Base-by-base conservation (phyloP, 108 stramenopile species). In the Fragilariopsis cylindrus region DNA sequence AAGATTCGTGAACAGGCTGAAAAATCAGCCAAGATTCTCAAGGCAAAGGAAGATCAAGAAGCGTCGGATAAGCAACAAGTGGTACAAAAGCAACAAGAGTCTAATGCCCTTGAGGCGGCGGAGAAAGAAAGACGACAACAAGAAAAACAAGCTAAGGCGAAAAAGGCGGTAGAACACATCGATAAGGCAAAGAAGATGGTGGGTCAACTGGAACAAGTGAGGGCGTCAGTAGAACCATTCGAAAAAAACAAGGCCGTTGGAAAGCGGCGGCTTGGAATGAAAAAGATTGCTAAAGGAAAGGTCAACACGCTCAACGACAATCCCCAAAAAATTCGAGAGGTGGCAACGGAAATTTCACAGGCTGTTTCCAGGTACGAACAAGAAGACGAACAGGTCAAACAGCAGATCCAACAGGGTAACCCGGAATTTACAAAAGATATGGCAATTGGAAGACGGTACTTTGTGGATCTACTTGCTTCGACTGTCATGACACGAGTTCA, bases 291-390 rank as follows among this genome's bases (percentile, higher is more conserved):
- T 19, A 80, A 85, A 48, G 94, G 94, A 46, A 87, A 87, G 65
- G 80, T 96, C 68, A 96, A 96, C 64, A 96, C 94, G 6, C 65
- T 96, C 30, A 79, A 75, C 73, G 89, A 90, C 65, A 87, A 90
- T 47, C 77, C 71, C 3, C 66, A 69, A 0, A 96, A 96, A 74
- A 78, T 96, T 42, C 65, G 74, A 44, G 65, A 80, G 56, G 91
- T 96, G 18, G 84, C 82, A n/a, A 15, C 73, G 4, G 69, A 87
- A 43, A 90, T 95, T 0, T 70, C 79, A 3, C 62, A 78, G 16
- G 89, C 89, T 5, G 85, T 92, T 21, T 44, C 66, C 39, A 39
- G 16, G 16, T 90, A 87, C 4, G 12, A 70, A 11, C 56, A 57
- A 39, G 89, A 92, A 65, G 91, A 95, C 60, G 81, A 70, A 40